Evolutionary conservation across 2,329 filamentous ascomycete species (phyloP).

Genomic region (Trichoderma pleuroti): DNA sequence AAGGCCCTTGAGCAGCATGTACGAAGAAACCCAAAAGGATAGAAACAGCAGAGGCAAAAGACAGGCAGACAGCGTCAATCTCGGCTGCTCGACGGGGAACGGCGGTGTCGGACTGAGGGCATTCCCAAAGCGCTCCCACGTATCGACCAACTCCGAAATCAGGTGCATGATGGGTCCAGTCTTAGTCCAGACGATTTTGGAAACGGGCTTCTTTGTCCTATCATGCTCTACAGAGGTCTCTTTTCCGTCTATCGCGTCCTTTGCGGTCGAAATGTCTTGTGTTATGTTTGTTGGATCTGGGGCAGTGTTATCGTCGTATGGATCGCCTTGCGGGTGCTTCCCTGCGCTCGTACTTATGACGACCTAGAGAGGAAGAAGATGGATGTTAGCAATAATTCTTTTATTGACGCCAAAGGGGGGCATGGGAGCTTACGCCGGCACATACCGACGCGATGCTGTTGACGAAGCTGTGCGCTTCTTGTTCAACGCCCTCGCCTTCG

Average conservation of each 20-base stretch:
- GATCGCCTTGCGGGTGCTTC: conserved; percentile 67
- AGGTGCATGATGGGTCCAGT: conserved; percentile 68
- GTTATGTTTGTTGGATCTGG: conserved; percentile 48
- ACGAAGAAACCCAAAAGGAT: conserved; percentile 53
- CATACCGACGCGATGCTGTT: conserved; percentile 55
- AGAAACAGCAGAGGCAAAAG: conserved; percentile 50
- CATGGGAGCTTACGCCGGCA: conserved; percentile 28
- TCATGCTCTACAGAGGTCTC: conserved; percentile 50
- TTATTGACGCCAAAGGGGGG: neutral
- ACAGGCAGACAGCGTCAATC: conserved; percentile 51
- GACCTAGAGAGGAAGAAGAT: conserved; percentile 45
- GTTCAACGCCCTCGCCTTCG: conserved; percentile 78
- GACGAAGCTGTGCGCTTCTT: conserved; percentile 78
- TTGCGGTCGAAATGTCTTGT: conserved; percentile 38
- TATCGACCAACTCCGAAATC: conserved; percentile 46
- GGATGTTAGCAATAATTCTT: neutral
- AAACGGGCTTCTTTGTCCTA: conserved; percentile 75
- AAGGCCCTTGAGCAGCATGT: conserved; percentile 60
- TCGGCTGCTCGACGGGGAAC: conserved; percentile 52
- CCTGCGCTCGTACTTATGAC: conserved; percentile 72
- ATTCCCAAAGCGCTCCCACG: conserved; percentile 50
- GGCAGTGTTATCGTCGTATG: conserved; percentile 49
- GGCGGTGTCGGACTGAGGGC: conserved; percentile 62
- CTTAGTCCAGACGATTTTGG: conserved; percentile 71
- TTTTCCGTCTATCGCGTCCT: conserved; percentile 44